Percentiles rank a stretch among this genome's conserved stretches.
These are phyloP conservation scores for Colletotrichum sp. DNA, from an alignment of 2,329 filamentous ascomycete species.

Conservation along the genomic window DNA sequence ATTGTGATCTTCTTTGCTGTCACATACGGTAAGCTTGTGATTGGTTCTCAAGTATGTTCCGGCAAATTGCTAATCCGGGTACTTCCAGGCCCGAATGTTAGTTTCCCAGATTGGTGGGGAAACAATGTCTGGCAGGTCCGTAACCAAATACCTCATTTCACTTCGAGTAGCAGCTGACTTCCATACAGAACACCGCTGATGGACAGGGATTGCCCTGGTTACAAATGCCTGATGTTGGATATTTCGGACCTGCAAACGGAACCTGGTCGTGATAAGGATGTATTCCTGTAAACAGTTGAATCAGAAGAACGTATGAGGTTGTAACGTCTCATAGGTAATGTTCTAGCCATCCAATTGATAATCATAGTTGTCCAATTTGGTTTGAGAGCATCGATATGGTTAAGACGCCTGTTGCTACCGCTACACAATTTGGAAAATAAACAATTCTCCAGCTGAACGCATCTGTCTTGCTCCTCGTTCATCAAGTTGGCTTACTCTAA, in stretches of 20 bases:
- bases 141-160: background rate
- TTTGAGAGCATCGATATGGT: background rate
- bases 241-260: constrained; percentile 11
- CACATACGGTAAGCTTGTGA: constrained; percentile 41
- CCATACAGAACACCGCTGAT: constrained; percentile 1
- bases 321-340: accelerated
- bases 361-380: background rate
- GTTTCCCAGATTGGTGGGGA: constrained; percentile 58
- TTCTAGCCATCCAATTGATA: background rate
- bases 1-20: constrained; percentile 53
- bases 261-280: background rate
- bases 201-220: background rate
- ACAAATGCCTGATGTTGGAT: constrained; percentile 1
- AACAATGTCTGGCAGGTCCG: constrained; percentile 35
- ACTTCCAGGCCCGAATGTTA: constrained; percentile 42
- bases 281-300: accelerated
- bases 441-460: accelerated
- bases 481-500: background rate
- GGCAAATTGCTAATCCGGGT: constrained; percentile 27
- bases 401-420: background rate
- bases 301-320: accelerated
- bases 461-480: background rate
- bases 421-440: background rate
- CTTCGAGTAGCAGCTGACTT: background rate
- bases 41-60: constrained; percentile 29